Evolutionary conservation across 257 asterid species (phyloP).

Genomic region (Plantago major): DNA sequence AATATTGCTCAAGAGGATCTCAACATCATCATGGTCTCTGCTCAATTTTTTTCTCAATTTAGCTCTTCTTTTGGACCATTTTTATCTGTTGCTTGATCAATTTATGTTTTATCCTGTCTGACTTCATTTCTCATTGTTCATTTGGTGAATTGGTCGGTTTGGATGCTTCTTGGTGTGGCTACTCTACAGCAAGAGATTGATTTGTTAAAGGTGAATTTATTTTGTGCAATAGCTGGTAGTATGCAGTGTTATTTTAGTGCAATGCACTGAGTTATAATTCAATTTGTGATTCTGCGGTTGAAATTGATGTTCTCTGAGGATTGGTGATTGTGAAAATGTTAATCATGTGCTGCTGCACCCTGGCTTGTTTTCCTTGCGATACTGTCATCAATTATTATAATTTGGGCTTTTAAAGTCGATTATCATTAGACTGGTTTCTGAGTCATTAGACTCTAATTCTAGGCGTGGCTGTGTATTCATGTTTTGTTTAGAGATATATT

Average conservation of each 20-base stretch:
- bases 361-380: not conserved
- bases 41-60: not conserved
- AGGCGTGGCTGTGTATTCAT: no score
- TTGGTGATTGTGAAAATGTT: not conserved
- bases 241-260: not conserved
- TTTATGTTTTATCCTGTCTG: not conserved
- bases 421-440: no score
- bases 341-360: not conserved
- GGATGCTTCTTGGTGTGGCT: conserved; percentile 12
- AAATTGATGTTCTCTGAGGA: conserved; percentile 3
- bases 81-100: not conserved
- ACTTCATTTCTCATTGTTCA: not conserved
- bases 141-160: conserved; percentile 16
- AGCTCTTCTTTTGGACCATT: not conserved
- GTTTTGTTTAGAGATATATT: no score
- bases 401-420: not conserved
- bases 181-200: conserved; percentile 95
- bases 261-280: not conserved
- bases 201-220: conserved; percentile 72
- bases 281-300: not conserved
- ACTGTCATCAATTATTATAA: not conserved
- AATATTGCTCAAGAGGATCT: conserved; percentile 94
- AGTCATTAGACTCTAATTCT: no score
- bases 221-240: not conserved
- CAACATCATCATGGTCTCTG: conserved; percentile 67